Percentiles rank a stretch among this genome's conserved stretches.
phyloP scores from a whole-genome alignment of 116 monocot genomes.

The Zostera marina region DNA sequence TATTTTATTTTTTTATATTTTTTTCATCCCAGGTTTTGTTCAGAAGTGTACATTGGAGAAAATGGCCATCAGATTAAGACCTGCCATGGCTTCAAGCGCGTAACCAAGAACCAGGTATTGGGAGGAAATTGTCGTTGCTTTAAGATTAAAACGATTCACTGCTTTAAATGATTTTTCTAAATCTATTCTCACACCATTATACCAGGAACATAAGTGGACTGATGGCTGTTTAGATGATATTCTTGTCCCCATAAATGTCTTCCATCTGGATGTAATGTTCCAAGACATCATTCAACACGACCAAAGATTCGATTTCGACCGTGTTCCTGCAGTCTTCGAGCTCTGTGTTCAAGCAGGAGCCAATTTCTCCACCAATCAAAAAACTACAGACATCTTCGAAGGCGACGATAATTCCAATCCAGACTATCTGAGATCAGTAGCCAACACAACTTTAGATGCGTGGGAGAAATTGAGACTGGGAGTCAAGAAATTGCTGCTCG shows the following conservation, averaged over 20 bases:
- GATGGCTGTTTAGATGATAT: slow-evolving; percentile 46
- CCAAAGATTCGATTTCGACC: slow-evolving; percentile 52
- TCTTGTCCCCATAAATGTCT: slow-evolving; percentile 54
- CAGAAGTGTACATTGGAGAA: slow-evolving; percentile 63
- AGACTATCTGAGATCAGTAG: slow-evolving; percentile 20
- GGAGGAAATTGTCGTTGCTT: too few species aligned
- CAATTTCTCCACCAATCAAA: slow-evolving; percentile 21
- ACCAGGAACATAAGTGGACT: slow-evolving; percentile 43
- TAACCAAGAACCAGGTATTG: slow-evolving; percentile 31
- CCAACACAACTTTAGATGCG: slow-evolving; percentile 57
- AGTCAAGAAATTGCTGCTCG: slow-evolving; percentile 57
- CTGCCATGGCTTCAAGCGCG: slow-evolving; percentile 54
- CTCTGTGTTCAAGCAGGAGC: slow-evolving; percentile 87
- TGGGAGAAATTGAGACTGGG: slow-evolving; percentile 68
- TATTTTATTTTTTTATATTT: not conserved
- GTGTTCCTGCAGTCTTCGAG: slow-evolving; percentile 69
- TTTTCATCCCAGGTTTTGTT: slow-evolving; percentile 43
- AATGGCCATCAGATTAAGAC: slow-evolving; percentile 56
- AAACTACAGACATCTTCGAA: too few species aligned
- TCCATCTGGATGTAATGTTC: slow-evolving; percentile 53
- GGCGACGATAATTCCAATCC: too few species aligned
- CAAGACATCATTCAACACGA: slow-evolving; percentile 68
- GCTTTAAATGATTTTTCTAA: too few species aligned
- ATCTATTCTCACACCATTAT: too few species aligned
- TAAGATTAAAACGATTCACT: too few species aligned